Conservation (phyloP, 2,329 filamentous ascomycete species). For the Chaetomium sp. region DNA sequence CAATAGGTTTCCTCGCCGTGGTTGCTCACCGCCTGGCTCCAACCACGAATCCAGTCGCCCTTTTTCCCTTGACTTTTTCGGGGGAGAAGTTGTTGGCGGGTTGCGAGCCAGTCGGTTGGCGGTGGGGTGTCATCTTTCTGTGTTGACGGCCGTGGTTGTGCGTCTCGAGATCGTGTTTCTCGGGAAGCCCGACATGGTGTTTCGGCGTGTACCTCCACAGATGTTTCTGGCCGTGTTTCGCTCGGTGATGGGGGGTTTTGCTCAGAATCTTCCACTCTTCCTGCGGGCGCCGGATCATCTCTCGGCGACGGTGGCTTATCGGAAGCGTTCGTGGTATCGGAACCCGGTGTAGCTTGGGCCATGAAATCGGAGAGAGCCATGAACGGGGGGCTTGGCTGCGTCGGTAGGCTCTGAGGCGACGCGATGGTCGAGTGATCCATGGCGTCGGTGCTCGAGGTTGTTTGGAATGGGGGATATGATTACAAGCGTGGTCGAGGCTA, state of each 20-base stretch:
- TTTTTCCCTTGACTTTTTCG: constrained; percentile 21
- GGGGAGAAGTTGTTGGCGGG: constrained; percentile 21
- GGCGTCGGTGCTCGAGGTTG: not conserved
- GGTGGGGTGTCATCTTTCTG: constrained; percentile 1
- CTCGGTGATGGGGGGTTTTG: not conserved
- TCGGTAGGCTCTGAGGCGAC: constrained; percentile 7
- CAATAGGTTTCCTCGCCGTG: constrained; percentile 23
- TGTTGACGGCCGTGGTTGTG: not conserved
- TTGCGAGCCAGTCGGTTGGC: constrained; percentile 20
- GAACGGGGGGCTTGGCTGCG: constrained; percentile 15
- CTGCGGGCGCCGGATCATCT: not conserved
- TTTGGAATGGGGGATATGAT: not conserved
- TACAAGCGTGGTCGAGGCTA: too few relatives aligned
- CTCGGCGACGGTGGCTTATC: constrained; percentile 10
- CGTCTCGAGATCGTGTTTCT: not conserved
- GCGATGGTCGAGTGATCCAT: constrained; percentile 14
- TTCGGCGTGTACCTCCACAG: not conserved
- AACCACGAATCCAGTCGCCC: constrained; percentile 24
- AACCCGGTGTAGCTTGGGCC: constrained; percentile 15
- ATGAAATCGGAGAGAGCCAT: constrained; percentile 24
- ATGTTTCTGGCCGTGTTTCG: not conserved
- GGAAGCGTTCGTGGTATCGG: constrained; percentile 13
- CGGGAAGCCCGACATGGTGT: not conserved
- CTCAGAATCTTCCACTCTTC: not conserved
- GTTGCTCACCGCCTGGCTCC: constrained; percentile 21